phyloP scores from a whole-genome alignment of 75 land plant genomes.

The Gnetum montanum region DNA sequence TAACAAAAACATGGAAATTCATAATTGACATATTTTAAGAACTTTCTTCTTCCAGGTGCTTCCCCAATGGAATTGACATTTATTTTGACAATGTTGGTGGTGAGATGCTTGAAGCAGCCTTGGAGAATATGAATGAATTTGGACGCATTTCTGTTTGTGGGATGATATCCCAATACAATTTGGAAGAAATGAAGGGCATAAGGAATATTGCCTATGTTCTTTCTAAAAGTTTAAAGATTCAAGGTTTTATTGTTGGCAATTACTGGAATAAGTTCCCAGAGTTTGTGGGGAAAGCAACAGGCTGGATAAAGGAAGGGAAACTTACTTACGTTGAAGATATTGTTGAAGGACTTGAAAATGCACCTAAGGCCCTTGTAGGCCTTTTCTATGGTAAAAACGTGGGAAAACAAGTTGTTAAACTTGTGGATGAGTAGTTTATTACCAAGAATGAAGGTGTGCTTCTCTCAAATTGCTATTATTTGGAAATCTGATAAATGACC shows the following conservation, averaged over 20 bases:
- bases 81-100: slow-evolving; percentile 67
- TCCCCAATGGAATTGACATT: slow-evolving; percentile 46
- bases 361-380: slow-evolving; percentile 42
- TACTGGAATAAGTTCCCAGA: slow-evolving; percentile 11
- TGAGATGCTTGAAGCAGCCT: slow-evolving; percentile 44
- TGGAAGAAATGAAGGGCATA: slow-evolving; percentile 26
- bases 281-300: slow-evolving; percentile 21
- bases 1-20: no score
- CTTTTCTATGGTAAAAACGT: slow-evolving; percentile 42
- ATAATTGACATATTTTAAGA: no score
- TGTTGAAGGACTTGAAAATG: slow-evolving; percentile 42
- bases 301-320: slow-evolving; percentile 33
- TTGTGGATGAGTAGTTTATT: slow-evolving; percentile 24
- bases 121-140: slow-evolving; percentile 29
- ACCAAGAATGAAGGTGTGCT: no score
- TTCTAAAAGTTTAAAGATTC: slow-evolving; percentile 27
- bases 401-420: slow-evolving; percentile 45
- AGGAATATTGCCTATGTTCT: slow-evolving; percentile 25
- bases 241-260: slow-evolving; percentile 41
- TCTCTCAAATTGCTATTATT: no score
- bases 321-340: slow-evolving; percentile 33
- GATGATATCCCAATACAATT: slow-evolving; percentile 48
- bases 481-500: no score
- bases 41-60: slow-evolving; percentile 15
- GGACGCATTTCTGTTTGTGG: slow-evolving; percentile 41